phyloP scores from a whole-genome alignment of 768 basidiomycete species.

The Psilocybe cubensis region DNA sequence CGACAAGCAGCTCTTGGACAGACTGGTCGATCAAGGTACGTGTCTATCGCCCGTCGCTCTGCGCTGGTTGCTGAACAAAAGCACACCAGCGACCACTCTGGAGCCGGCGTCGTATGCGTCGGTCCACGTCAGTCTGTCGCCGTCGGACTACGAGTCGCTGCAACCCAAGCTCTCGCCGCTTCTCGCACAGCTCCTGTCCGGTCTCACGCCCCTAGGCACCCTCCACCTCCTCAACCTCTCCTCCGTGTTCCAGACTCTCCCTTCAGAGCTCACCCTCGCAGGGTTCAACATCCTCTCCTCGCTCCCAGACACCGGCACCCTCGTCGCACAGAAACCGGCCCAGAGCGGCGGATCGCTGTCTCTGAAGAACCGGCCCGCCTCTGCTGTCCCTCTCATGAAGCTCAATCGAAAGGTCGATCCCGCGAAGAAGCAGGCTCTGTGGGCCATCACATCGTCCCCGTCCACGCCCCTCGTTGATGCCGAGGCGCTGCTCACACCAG shows the following conservation, averaged over 20 bases:
- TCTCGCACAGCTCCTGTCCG: slow-evolving; percentile 60
- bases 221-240: slow-evolving; percentile 65
- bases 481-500: slow-evolving; percentile 80
- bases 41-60: neutral
- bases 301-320: slow-evolving; percentile 37
- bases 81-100: slow-evolving; percentile 64
- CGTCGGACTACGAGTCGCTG: slow-evolving; percentile 63
- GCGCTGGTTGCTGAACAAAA: slow-evolving; percentile 7
- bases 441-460: slow-evolving; percentile 72
- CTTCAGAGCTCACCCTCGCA: slow-evolving; percentile 62
- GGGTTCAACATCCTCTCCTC: slow-evolving; percentile 66
- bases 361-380: slow-evolving; percentile 41
- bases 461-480: slow-evolving; percentile 79
- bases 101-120: slow-evolving; percentile 59
- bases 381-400: slow-evolving; percentile 34
- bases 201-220: slow-evolving; percentile 69
- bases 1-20: slow-evolving; percentile 82
- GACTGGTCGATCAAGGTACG: slow-evolving; percentile 80
- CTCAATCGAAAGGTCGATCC: slow-evolving; percentile 59
- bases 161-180: slow-evolving; percentile 55
- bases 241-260: slow-evolving; percentile 43
- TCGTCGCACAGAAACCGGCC: slow-evolving; percentile 76
- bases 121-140: slow-evolving; percentile 68
- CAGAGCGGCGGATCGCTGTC: slow-evolving; percentile 44
- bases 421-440: slow-evolving; percentile 86